phyloP scores from a whole-genome alignment of 306 rosid species.

The Citrullus mucosospermus region DNA sequence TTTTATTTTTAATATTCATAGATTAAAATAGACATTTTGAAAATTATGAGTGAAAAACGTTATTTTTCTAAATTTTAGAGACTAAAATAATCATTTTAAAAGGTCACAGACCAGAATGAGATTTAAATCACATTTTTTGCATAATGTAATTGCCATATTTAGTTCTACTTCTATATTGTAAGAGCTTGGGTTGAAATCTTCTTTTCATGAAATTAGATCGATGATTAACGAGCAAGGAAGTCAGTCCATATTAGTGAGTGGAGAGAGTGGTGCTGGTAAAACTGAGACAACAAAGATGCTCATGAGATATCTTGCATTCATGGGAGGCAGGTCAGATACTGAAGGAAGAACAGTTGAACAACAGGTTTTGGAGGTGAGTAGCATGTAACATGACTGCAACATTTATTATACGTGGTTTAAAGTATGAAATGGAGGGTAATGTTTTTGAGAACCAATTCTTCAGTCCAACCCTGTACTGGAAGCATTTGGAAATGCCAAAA shows the following conservation, averaged over 20 bases:
- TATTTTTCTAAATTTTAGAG: background rate
- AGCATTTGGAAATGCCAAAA: slow-evolving; percentile 88
- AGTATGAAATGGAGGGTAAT: slow-evolving; percentile 12
- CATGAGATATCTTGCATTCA: slow-evolving; percentile 80
- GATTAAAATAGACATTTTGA: background rate
- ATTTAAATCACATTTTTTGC: background rate
- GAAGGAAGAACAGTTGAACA: slow-evolving; percentile 85
- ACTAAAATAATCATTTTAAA: background rate
- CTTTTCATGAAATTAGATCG: slow-evolving; percentile 30
- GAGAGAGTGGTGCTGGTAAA: slow-evolving; percentile 92
- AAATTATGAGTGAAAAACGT: background rate
- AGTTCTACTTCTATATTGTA: background rate
- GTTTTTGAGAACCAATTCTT: slow-evolving; percentile 15
- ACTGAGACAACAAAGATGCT: slow-evolving; percentile 89
- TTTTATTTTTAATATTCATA: background rate
- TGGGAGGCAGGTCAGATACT: slow-evolving; percentile 73
- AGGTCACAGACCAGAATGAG: background rate
- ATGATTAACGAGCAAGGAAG: slow-evolving; percentile 75
- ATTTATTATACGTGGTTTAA: background rate
- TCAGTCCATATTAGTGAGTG: slow-evolving; percentile 81
- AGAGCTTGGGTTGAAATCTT: background rate
- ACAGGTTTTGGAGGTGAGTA: slow-evolving; percentile 82
- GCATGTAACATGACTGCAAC: slow-evolving; percentile 1
- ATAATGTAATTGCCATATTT: background rate
- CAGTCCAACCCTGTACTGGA: slow-evolving; percentile 91